phyloP scores from a whole-genome alignment of 2,329 filamentous ascomycete genomes.

The Neoscytalidium dimidiatum region DNA sequence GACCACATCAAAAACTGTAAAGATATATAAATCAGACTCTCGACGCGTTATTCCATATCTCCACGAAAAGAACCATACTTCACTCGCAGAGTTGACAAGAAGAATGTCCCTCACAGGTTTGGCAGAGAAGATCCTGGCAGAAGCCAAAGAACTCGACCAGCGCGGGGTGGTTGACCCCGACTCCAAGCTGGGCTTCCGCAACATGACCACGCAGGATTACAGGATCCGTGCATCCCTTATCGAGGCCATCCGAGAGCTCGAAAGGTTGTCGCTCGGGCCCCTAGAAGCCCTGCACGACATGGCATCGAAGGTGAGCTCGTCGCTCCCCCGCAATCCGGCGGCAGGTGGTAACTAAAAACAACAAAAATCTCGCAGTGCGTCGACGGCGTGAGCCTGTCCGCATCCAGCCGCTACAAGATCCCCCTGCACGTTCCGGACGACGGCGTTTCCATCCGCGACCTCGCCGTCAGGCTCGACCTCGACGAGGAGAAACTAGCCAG shows the following conservation, averaged over 20 bases:
- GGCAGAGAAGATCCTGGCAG: not conserved
- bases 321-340: not conserved
- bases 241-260: not conserved
- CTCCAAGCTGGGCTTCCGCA: not conserved
- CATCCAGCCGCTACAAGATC: not conserved
- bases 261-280: not conserved
- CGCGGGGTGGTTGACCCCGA: not conserved
- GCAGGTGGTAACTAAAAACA: not conserved
- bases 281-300: not conserved
- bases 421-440: not conserved
- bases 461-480: not conserved
- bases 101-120: no score
- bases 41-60: no score
- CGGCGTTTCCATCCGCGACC: not conserved
- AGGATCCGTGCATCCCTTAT: not conserved
- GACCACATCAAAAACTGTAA: no score
- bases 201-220: not conserved
- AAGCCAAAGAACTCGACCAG: not conserved
- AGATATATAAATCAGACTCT: no score
- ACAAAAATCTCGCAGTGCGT: not conserved
- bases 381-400: not conserved
- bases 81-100: no score
- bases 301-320: no score
- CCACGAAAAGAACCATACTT: no score
- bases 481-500: not conserved